Conservation (phyloP, 108 stramenopile genomes). For the Cyclotella sp. region DNA sequence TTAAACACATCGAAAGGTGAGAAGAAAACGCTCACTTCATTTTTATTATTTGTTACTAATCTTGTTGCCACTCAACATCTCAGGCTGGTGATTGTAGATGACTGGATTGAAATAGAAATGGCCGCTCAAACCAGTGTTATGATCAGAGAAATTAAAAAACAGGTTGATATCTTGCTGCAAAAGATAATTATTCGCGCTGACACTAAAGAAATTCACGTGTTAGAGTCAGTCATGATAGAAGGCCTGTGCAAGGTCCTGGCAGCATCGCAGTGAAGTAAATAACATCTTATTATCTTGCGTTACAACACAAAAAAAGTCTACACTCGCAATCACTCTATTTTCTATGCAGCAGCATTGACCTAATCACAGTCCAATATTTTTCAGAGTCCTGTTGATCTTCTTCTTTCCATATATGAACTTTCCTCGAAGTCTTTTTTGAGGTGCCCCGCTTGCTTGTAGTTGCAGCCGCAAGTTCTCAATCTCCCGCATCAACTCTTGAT, state of each 20-base stretch:
- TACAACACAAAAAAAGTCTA: not conserved
- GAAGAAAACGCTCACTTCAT: too few species aligned
- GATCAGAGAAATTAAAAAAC: constrained; percentile 52
- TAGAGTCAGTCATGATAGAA: constrained; percentile 6
- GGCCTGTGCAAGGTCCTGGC: not conserved
- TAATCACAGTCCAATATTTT: not conserved
- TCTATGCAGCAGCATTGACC: not conserved
- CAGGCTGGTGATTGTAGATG: constrained; percentile 66
- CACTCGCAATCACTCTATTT: not conserved
- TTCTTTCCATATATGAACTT: constrained; percentile 1
- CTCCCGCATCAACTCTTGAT: constrained; percentile 13
- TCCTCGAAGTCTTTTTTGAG: not conserved
- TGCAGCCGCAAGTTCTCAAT: not conserved
- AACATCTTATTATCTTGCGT: not conserved
- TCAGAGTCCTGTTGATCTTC: constrained; percentile 1
- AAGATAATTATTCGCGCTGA: constrained; percentile 28
- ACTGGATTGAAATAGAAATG: constrained; percentile 72
- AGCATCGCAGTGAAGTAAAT: not conserved
- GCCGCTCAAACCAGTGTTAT: constrained; percentile 76
- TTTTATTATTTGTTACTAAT: too few species aligned
- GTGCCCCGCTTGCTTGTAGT: not conserved
- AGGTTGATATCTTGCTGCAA: constrained; percentile 24
- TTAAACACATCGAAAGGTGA: constrained; percentile 56
- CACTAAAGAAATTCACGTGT: constrained; percentile 9
- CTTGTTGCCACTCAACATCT: too few species aligned